A percentile compares a stretch with the other conserved stretches of the same genome.
These are phyloP conservation scores for Pestalotiopsis sp. DNA, from an alignment of 2,329 filamentous ascomycete species.

Conservation along the genomic window DNA sequence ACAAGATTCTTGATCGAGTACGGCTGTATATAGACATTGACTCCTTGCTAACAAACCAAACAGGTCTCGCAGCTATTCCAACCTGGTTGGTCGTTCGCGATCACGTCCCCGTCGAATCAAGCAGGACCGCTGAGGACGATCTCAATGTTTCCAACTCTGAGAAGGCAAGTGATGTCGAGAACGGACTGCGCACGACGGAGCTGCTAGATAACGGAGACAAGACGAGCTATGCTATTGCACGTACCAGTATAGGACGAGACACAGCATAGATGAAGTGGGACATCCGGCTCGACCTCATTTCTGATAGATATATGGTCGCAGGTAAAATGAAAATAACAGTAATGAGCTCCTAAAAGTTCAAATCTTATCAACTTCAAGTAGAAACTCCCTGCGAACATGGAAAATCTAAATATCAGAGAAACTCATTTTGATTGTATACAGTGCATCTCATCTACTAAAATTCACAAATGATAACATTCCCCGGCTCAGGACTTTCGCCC, in stretches of 20 bases:
- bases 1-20: too few species aligned
- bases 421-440: neutral
- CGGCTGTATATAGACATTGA: neutral
- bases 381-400: too few species aligned
- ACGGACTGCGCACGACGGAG: neutral
- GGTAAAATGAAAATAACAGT: too few species aligned
- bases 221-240: neutral
- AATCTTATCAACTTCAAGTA: too few species aligned
- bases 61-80: slow-evolving; percentile 30
- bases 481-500: neutral
- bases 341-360: too few species aligned
- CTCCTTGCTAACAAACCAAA: neutral
- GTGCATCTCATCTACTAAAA: neutral
- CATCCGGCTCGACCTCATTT: neutral
- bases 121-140: too few species aligned
- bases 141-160: neutral
- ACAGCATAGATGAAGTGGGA: neutral
- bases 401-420: too few species aligned
- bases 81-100: slow-evolving; percentile 36
- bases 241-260: neutral
- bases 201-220: neutral
- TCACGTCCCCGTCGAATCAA: slow-evolving; percentile 29
- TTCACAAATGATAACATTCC: neutral
- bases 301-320: too few species aligned
- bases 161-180: neutral